phyloP scores from a whole-genome alignment of 345 rosid species.

The Eucalyptus pauciflora region DNA sequence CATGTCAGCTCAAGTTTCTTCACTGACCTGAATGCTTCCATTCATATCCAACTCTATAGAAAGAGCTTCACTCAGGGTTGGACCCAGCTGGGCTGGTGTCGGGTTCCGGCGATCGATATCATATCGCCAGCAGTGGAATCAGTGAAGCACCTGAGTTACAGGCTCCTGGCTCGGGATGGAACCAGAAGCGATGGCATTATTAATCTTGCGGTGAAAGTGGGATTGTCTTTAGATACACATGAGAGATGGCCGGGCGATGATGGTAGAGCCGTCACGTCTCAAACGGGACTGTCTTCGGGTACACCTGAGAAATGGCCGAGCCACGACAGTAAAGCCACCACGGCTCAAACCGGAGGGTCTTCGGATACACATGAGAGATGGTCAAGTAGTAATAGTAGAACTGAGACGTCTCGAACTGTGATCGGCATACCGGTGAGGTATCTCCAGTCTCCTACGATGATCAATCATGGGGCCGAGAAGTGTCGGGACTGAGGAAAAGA shows the following conservation, averaged over 20 bases:
- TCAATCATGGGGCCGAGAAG: neutral
- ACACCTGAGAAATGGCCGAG: neutral
- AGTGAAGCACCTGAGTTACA: slow-evolving; percentile 24
- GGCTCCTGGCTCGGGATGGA: slow-evolving; percentile 29
- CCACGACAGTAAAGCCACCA: neutral
- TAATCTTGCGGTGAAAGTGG: slow-evolving; percentile 23
- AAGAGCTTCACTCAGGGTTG: slow-evolving; percentile 19
- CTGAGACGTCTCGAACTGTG: neutral
- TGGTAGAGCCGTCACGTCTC: neutral
- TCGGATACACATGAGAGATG: neutral
- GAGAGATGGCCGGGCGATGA: neutral
- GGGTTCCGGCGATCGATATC: slow-evolving; percentile 25
- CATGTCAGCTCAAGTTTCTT: slow-evolving; percentile 16
- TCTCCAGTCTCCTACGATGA: neutral
- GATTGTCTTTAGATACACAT: neutral
- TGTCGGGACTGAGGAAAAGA: neutral
- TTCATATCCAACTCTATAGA: slow-evolving; percentile 12
- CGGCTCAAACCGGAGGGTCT: neutral
- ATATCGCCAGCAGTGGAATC: slow-evolving; percentile 5
- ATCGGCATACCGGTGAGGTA: slow-evolving; percentile 19
- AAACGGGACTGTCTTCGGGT: neutral
- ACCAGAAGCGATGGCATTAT: slow-evolving; percentile 27
- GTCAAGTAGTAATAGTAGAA: neutral
- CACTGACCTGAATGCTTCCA: slow-evolving; percentile 3
- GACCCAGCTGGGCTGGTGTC: slow-evolving; percentile 37